Evolutionary conservation across 2,329 filamentous ascomycete species (phyloP).

Genomic region (Colletotrichum australisinense): DNA sequence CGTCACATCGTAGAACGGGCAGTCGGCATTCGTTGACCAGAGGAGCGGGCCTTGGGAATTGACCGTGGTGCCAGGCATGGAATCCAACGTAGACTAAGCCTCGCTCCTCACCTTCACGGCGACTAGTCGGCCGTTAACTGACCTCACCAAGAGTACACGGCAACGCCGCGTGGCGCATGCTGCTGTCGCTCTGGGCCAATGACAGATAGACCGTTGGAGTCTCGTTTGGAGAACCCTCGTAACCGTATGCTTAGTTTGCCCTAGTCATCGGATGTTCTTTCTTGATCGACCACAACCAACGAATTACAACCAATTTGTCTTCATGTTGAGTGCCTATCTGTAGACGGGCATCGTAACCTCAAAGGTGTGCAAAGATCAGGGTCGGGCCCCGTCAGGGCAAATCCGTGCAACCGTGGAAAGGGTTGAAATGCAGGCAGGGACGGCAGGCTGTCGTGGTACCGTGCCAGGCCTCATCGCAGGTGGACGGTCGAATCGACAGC

Average conservation of each 20-base stretch:
- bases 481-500: conserved; percentile 13
- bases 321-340: neutral
- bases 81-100: conserved; percentile 29
- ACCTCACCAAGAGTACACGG: conserved; percentile 20
- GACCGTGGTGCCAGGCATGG: conserved; percentile 19
- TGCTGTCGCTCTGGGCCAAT: conserved; percentile 8
- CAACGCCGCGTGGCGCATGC: conserved; percentile 31
- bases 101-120: conserved; percentile 13
- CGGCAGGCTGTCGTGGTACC: conserved; percentile 16
- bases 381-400: conserved; percentile 28
- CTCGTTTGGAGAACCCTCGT: neutral
- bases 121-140: conserved; percentile 9
- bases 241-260: neutral
- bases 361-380: conserved; percentile 10
- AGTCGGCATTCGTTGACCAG: conserved; percentile 9
- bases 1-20: neutral
- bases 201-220: neutral
- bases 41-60: neutral
- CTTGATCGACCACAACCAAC: neutral
- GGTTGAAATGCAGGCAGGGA: conserved; percentile 6
- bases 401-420: conserved; percentile 23
- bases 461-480: neutral
- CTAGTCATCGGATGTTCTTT: neutral
- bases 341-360: neutral
- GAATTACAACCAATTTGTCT: neutral